Base-by-base conservation (phyloP, 164 flowering plant genomes). In the Liriodendron chinense region DNA sequence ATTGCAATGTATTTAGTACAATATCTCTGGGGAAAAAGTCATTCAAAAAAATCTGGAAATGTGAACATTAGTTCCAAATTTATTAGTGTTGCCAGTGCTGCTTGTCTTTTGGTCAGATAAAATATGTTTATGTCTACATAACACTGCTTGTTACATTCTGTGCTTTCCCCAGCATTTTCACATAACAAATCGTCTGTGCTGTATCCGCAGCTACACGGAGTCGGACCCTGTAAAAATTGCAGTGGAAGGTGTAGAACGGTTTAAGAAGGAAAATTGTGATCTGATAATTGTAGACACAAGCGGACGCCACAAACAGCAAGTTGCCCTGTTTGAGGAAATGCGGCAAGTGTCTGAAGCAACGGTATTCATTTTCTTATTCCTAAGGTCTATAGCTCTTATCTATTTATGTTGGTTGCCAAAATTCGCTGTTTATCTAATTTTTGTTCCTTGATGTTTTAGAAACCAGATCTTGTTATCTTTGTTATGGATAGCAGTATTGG, bases 401-500 rank as follows among this genome's bases (percentile, higher is more conserved):
- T 1, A 47, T 26, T 25, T 75, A 28, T 72, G 34, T 20, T 65
- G 53, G 25, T 21, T 49, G 24, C 23, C n/a, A 25, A 63, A 9
- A 53, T 49, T 3, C 26, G 6, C 24, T 61, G 3, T 59, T 28
- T 69, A 10, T 12, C 34, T 43, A 53, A 53, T 53, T 53, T 9
- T 16, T 2, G 69, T 67, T 71, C 18, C 14, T 50, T 34, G 43
- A 67, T 70, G 14, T 75, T 82, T 24, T 89, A 96, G 99, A 96
- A 91, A 90, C 98, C 99, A 72, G 97, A 94, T 83, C 98, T 96
- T 82, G 92, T 91, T 49, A 89, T 96, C 80, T 96, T 94, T 79
- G 98, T 94, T 24, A 96, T 96, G 99, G 99, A 96, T 79, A 92
- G 99, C 79, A 94, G 98, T 83, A 96, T 94, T 79, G 99, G 99